Percentiles rank a stretch among this genome's conserved stretches.
phyloP scores from a whole-genome alignment of 345 rosid species.

The Linum trigynum region DNA sequence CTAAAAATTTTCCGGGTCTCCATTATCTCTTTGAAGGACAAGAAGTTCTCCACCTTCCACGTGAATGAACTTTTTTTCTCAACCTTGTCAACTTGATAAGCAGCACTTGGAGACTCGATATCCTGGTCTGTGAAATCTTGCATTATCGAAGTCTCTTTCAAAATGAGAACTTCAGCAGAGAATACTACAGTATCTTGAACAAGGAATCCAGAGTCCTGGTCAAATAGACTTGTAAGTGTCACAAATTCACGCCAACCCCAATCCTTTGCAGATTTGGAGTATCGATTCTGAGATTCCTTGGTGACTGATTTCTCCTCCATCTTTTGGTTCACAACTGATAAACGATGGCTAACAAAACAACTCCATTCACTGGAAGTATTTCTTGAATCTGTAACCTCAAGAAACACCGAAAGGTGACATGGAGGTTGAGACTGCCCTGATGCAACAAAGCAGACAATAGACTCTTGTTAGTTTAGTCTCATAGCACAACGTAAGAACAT shows the following conservation, averaged over 20 bases:
- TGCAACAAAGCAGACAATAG: conserved; percentile 42
- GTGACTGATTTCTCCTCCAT: conserved; percentile 89
- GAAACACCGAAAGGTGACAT: conserved; percentile 98
- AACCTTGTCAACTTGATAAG: conserved; percentile 41
- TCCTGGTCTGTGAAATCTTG: conserved; percentile 65
- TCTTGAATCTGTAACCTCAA: conserved; percentile 97
- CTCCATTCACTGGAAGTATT: conserved; percentile 92
- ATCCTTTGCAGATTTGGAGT: conserved; percentile 98
- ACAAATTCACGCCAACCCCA: conserved; percentile 99
- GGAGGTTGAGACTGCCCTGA: conserved; percentile 99
- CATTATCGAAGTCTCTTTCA: conserved; percentile 80
- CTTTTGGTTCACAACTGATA: conserved; percentile 86
- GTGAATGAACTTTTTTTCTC: conserved; percentile 81
- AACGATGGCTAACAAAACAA: conserved; percentile 97
- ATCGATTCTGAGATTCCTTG: conserved; percentile 98
- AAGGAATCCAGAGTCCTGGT: conserved; percentile 98
- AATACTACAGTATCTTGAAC: conserved; percentile 88
- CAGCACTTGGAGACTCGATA: conserved; percentile 34
- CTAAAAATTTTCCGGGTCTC: conserved; percentile 98
- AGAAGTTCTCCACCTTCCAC: conserved; percentile 98
- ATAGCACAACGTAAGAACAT: conserved; percentile 5
- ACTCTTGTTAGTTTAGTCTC: conserved; percentile 33
- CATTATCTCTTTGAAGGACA: conserved; percentile 97
- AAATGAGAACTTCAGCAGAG: conserved; percentile 97
- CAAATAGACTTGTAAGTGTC: conserved; percentile 93